These are phyloP conservation scores for Endotrypanum monterogeii DNA, from an alignment of 208 protist species.

Conservation along the genomic window DNA sequence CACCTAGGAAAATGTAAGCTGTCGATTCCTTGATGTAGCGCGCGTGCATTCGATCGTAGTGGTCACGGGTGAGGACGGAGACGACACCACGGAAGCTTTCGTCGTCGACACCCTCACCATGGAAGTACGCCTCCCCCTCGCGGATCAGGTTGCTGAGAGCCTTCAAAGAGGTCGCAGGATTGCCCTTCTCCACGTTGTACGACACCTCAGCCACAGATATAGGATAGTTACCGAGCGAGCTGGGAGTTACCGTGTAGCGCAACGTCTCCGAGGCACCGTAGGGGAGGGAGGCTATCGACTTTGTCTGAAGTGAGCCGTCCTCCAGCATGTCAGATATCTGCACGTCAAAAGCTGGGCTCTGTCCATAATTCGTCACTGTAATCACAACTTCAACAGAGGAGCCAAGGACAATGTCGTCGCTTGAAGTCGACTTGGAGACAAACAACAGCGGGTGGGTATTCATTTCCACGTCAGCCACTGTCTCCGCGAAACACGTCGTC, in stretches of 20 bases:
- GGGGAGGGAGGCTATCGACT: slow-evolving; percentile 53
- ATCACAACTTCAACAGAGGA: slow-evolving; percentile 72
- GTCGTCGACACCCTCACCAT: slow-evolving; percentile 75
- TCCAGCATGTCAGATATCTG: slow-evolving; percentile 64
- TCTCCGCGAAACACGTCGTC: slow-evolving; percentile 29
- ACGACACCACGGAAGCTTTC: slow-evolving; percentile 81
- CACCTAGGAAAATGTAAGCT: slow-evolving; percentile 80
- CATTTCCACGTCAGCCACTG: slow-evolving; percentile 20
- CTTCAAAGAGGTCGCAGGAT: slow-evolving; percentile 37
- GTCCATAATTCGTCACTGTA: slow-evolving; percentile 79
- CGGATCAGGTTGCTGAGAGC: slow-evolving; percentile 87
- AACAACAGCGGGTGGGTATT: slow-evolving; percentile 67
- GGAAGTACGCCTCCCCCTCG: slow-evolving; percentile 76
- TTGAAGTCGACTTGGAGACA: slow-evolving; percentile 77
- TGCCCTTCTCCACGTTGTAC: slow-evolving; percentile 75
- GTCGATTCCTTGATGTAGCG: slow-evolving; percentile 76
- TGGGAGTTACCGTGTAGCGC: slow-evolving; percentile 75
- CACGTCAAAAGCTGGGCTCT: slow-evolving; percentile 77
- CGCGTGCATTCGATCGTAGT: slow-evolving; percentile 79
- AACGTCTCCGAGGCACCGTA: slow-evolving; percentile 65
- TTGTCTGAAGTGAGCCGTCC: slow-evolving; percentile 50
- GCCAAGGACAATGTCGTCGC: slow-evolving; percentile 76
- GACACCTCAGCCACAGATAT: slow-evolving; percentile 68
- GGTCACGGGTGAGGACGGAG: slow-evolving; percentile 81
- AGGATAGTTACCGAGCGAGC: slow-evolving; percentile 65